These are phyloP conservation scores for Tagetes erecta DNA, from an alignment of 129 eudicot genomes.

Conservation along the genomic window DNA sequence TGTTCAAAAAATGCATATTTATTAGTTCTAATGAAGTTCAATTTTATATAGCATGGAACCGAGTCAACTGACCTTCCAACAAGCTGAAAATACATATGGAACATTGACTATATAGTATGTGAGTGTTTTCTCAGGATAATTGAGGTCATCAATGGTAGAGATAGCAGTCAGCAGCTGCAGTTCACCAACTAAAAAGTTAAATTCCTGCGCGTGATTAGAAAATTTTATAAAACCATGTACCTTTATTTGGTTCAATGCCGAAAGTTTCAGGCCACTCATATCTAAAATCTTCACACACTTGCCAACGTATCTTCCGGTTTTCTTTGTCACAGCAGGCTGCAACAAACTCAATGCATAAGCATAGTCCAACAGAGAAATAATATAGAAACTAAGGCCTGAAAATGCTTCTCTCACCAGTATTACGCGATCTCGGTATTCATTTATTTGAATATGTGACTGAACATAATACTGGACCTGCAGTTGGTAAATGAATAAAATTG, in stretches of 20 bases:
- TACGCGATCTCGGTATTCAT: conserved; percentile 68
- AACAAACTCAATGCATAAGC: conserved; percentile 19
- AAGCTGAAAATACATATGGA: conserved; percentile 70
- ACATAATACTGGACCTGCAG: conserved; percentile 62
- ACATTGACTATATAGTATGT: conserved; percentile 71
- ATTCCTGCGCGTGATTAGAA: background rate
- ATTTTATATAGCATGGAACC: conserved; percentile 10
- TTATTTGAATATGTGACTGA: conserved; percentile 72
- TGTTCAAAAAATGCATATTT: background rate
- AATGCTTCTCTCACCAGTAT: conserved; percentile 48
- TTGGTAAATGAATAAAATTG: background rate
- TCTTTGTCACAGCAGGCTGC: conserved; percentile 62
- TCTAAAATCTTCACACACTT: conserved; percentile 65
- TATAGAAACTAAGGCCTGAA: background rate
- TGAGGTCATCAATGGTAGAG: conserved; percentile 42
- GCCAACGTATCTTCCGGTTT: conserved; percentile 51
- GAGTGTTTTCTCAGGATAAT: conserved; percentile 41
- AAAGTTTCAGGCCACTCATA: conserved; percentile 68
- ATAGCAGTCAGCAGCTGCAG: conserved; percentile 54
- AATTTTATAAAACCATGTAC: conserved; percentile 25
- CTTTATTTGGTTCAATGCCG: conserved; percentile 61
- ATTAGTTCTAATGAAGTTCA: background rate
- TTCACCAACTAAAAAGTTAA: background rate
- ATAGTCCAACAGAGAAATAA: conserved; percentile 1
- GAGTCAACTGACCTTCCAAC: conserved; percentile 62